These are phyloP conservation scores for Candolleomyces eurysporus DNA, from an alignment of 768 basidiomycete species.

Conservation along the genomic window DNA sequence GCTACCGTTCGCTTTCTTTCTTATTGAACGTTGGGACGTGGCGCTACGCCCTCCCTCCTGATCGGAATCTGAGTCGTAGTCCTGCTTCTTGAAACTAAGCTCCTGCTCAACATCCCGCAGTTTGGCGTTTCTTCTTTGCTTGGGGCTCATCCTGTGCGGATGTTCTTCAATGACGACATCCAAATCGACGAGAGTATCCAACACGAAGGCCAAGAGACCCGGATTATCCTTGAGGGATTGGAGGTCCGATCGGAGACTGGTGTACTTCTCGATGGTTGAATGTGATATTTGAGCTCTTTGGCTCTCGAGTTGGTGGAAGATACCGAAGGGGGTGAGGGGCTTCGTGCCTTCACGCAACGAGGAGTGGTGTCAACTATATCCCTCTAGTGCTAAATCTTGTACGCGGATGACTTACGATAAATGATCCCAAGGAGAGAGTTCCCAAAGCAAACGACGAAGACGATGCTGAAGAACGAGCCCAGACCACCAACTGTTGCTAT, in stretches of 20 bases:
- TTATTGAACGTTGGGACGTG: too few species aligned
- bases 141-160: too few species aligned
- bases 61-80: too few species aligned
- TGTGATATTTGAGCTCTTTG: neutral
- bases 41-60: too few species aligned
- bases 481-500: conserved; percentile 22
- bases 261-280: neutral
- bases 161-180: neutral
- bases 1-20: too few species aligned
- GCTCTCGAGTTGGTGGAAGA: neutral
- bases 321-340: neutral
- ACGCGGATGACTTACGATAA: conserved; percentile 11
- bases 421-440: conserved; percentile 14
- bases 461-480: conserved; percentile 19
- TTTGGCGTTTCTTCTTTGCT: too few species aligned
- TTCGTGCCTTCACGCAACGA: neutral
- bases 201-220: neutral
- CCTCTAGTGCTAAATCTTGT: too few species aligned
- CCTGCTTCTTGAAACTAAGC: too few species aligned
- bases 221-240: neutral
- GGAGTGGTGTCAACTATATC: neutral
- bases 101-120: too few species aligned
- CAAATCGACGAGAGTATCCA: neutral
- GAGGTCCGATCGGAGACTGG: neutral
- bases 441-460: conserved; percentile 21